phyloP scores from a whole-genome alignment of 2,329 filamentous ascomycete genomes.

The Podosphaera fusca region DNA sequence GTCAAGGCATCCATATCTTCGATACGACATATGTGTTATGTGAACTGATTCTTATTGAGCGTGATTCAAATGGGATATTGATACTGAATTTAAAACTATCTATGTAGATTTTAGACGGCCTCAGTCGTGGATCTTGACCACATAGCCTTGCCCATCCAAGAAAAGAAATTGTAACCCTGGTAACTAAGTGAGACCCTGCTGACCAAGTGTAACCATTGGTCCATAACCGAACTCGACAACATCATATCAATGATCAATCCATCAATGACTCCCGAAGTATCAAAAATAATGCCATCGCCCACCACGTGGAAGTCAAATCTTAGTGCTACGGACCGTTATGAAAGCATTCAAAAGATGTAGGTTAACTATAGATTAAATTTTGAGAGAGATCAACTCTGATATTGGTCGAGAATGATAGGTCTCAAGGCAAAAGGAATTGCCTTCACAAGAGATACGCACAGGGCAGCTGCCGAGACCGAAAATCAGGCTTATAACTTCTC shows the following conservation, averaged over 20 bases:
- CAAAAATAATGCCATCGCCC: conserved; percentile 7
- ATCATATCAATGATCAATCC: not conserved
- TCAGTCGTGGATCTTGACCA: too few relatives aligned
- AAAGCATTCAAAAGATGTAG: conserved; percentile 38
- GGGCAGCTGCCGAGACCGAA: conserved; percentile 39
- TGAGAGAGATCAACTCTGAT: conserved; percentile 1
- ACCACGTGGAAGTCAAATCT: conserved; percentile 13
- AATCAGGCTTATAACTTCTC: conserved; percentile 36
- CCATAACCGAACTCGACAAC: not conserved
- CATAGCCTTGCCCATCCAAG: too few relatives aligned
- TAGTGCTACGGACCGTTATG: conserved; percentile 28
- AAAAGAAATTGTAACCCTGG: too few relatives aligned
- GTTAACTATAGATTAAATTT: conserved; percentile 12
- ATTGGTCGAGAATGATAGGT: conserved; percentile 8
- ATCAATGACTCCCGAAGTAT: not conserved
- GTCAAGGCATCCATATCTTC: conserved; percentile 47
- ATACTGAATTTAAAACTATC: too few relatives aligned
- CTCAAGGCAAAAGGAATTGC: conserved; percentile 18
- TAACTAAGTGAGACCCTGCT: too few relatives aligned
- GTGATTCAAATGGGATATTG: not conserved
- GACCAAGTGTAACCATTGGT: too few relatives aligned
- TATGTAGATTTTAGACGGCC: too few relatives aligned
- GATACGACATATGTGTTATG: not conserved
- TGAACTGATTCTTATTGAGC: not conserved
- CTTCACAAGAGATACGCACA: conserved; percentile 25